Percentiles rank a stretch among this genome's conserved stretches.
Evolutionary conservation across 345 rosid genomes (phyloP).

Genomic region (Gossypium stocksii): DNA sequence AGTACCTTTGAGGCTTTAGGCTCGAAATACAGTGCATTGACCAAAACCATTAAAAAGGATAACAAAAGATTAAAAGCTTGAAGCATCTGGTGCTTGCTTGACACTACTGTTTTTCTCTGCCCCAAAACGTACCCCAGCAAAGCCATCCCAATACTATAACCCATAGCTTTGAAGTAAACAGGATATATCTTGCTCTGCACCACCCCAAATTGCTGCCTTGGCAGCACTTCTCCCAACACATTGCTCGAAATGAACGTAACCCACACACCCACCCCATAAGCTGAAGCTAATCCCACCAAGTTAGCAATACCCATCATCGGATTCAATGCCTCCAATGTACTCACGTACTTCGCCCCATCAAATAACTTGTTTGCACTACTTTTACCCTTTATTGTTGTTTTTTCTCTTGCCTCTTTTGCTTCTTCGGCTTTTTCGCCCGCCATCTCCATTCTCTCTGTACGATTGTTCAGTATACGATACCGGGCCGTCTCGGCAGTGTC

Average conservation of each 20-base stretch:
- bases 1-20: constrained; percentile 73
- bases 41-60: constrained; percentile 39
- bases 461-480: constrained; percentile 12
- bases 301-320: constrained; percentile 29
- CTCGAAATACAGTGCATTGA: constrained; percentile 52
- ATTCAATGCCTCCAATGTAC: background rate
- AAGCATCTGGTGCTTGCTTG: constrained; percentile 38
- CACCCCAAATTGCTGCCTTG: constrained; percentile 64
- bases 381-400: background rate
- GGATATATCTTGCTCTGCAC: constrained; percentile 86
- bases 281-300: constrained; percentile 43
- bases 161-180: constrained; percentile 51
- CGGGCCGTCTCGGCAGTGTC: constrained; percentile 19
- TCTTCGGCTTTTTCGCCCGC: background rate
- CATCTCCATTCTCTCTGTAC: background rate
- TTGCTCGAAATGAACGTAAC: constrained; percentile 69
- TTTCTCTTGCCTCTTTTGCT: constrained; percentile 17
- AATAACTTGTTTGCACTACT: background rate
- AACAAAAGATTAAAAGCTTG: constrained; percentile 53
- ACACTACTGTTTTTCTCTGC: constrained; percentile 20
- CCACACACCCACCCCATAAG: constrained; percentile 73
- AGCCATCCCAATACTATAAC: constrained; percentile 37
- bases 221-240: constrained; percentile 41
- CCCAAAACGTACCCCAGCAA: constrained; percentile 52
- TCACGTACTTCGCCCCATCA: background rate